These are phyloP conservation scores for Pythium dissimile DNA, from an alignment of 352 stramenopile species.

Conservation along the genomic window DNA sequence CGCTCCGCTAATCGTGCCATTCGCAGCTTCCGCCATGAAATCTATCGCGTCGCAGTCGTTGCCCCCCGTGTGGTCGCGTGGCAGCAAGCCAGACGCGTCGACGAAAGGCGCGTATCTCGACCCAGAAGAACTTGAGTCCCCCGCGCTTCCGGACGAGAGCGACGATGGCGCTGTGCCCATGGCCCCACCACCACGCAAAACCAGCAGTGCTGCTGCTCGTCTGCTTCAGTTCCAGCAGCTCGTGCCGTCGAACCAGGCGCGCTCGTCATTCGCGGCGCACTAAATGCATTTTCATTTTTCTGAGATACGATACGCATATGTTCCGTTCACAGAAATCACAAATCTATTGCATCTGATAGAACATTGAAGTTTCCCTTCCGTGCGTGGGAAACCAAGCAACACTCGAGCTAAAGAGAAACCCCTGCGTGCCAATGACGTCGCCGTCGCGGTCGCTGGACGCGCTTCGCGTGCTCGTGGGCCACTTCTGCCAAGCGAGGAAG, in stretches of 20 bases:
- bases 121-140: slow-evolving; percentile 1
- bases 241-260: slow-evolving; percentile 42
- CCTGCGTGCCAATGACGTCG: background rate
- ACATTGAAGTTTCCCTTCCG: slow-evolving; percentile 19
- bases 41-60: background rate
- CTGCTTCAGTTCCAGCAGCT: slow-evolving; percentile 54
- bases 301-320: slow-evolving; percentile 8
- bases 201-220: slow-evolving; percentile 22
- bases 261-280: background rate
- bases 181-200: slow-evolving; percentile 16
- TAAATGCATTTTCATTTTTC: slow-evolving; percentile 1
- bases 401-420: background rate
- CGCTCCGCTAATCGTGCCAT: slow-evolving; percentile 4
- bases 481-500: slow-evolving; percentile 22
- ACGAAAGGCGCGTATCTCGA: background rate
- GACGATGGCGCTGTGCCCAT: background rate
- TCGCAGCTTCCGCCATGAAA: slow-evolving; percentile 1
- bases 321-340: slow-evolving; percentile 14
- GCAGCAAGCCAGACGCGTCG: background rate
- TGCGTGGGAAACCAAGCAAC: slow-evolving; percentile 1
- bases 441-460: slow-evolving; percentile 1
- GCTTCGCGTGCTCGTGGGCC: slow-evolving; percentile 19
- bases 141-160: background rate
- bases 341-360: slow-evolving; percentile 13
- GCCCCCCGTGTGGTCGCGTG: too few species aligned